Conservation (phyloP, 352 stramenopile genomes). For the Phytophthora citricola region DNA sequence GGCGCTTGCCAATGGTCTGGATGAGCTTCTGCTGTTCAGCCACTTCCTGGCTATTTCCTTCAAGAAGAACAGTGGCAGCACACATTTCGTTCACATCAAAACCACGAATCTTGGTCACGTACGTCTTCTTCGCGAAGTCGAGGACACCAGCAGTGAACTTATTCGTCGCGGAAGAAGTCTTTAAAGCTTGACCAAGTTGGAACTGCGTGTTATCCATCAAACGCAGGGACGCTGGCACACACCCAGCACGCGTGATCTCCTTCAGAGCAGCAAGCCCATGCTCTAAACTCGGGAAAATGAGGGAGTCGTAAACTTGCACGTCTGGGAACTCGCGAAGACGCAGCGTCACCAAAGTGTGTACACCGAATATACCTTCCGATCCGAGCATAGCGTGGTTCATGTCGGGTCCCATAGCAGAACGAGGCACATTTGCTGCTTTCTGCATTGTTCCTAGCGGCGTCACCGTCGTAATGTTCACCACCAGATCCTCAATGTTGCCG, state of each 20-base stretch:
- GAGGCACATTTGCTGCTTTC: slow-evolving; percentile 57
- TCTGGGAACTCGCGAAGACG: slow-evolving; percentile 87
- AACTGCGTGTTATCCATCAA: slow-evolving; percentile 97
- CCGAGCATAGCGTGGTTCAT: slow-evolving; percentile 87
- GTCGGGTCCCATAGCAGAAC: slow-evolving; percentile 91
- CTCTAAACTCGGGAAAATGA: slow-evolving; percentile 89
- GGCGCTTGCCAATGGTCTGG: slow-evolving; percentile 68
- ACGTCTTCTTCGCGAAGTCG: slow-evolving; percentile 87
- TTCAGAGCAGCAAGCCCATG: slow-evolving; percentile 83
- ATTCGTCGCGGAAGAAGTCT: slow-evolving; percentile 53
- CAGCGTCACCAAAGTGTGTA: slow-evolving; percentile 94
- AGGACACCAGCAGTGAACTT: slow-evolving; percentile 61
- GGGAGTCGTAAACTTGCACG: slow-evolving; percentile 89
- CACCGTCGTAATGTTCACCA: slow-evolving; percentile 84
- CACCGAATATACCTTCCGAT: slow-evolving; percentile 95
- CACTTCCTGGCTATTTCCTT: slow-evolving; percentile 70
- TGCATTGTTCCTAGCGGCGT: slow-evolving; percentile 72
- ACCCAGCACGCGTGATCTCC: slow-evolving; percentile 73
- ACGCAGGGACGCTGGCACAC: slow-evolving; percentile 87
- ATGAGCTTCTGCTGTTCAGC: slow-evolving; percentile 59
- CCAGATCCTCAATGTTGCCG: slow-evolving; percentile 95
- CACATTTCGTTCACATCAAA: slow-evolving; percentile 84
- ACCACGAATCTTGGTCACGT: slow-evolving; percentile 78
- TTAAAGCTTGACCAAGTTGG: slow-evolving; percentile 92
- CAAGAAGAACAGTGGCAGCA: slow-evolving; percentile 88